A percentile compares a stretch with the other conserved stretches of the same genome.
phyloP scores from a whole-genome alignment of 2,329 filamentous ascomycete genomes.

The Monilinia vaccinii-corymbosi region DNA sequence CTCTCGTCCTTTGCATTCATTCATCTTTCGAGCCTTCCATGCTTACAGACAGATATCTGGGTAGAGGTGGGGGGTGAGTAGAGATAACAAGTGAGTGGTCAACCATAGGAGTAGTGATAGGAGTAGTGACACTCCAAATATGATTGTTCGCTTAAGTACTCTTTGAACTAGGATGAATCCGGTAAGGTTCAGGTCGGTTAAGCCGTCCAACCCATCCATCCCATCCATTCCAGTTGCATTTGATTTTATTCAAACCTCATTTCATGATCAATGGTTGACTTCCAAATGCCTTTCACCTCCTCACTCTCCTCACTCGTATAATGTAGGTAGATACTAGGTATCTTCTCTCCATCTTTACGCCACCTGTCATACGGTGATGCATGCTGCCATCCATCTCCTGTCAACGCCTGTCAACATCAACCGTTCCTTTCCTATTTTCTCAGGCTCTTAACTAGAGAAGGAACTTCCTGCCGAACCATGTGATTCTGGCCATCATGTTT shows the following conservation, averaged over 20 bases:
- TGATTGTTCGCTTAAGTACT: not conserved
- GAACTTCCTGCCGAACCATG: not conserved
- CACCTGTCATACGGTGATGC: not conserved
- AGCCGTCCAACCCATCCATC: no score
- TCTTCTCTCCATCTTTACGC: not conserved
- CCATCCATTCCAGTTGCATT: no score
- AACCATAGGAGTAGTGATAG: not conserved
- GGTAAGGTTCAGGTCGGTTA: not conserved
- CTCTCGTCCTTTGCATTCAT: not conserved
- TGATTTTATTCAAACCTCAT: not conserved
- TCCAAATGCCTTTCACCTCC: not conserved
- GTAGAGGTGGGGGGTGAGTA: not conserved
- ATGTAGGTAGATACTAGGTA: not conserved
- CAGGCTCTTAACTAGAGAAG: not conserved
- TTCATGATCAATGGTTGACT: no score
- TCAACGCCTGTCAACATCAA: not conserved
- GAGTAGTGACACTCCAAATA: no score
- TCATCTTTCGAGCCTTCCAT: not conserved
- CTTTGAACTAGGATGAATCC: not conserved
- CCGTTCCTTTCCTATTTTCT: not conserved
- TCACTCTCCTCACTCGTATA: no score
- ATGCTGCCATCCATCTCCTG: not conserved
- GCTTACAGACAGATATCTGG: not conserved
- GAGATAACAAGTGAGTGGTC: not conserved
- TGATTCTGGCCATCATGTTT: not conserved